Conservation (phyloP, 768 basidiomycete genomes). For the Amanita subjunquillea region DNA sequence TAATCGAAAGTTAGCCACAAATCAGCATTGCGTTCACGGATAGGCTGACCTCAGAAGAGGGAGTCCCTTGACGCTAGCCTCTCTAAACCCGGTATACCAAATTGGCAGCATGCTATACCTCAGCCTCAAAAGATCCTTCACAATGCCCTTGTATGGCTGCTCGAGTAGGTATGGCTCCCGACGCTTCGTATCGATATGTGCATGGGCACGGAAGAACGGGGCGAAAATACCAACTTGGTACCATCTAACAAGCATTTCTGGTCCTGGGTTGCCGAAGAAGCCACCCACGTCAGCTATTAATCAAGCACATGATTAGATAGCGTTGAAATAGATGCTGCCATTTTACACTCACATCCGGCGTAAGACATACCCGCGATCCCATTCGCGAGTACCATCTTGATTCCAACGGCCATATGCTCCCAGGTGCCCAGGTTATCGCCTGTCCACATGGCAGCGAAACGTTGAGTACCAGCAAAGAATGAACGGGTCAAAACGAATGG, state of each 20-base stretch:
- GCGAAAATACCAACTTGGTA: constrained; percentile 93
- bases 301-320: background rate
- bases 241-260: constrained; percentile 95
- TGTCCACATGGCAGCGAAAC: constrained; percentile 97
- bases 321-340: background rate
- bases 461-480: constrained; percentile 93
- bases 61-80: constrained; percentile 70
- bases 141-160: constrained; percentile 77
- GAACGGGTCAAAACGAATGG: constrained; percentile 95
- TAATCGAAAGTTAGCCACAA: constrained; percentile 19
- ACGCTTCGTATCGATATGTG: constrained; percentile 95
- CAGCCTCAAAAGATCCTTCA: constrained; percentile 69
- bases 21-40: background rate
- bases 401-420: constrained; percentile 92
- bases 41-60: constrained; percentile 68
- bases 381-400: constrained; percentile 88
- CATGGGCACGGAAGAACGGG: constrained; percentile 98
- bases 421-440: constrained; percentile 97
- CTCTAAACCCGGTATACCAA: constrained; percentile 97
- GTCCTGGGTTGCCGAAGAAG: constrained; percentile 94
- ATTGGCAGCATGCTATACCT: constrained; percentile 82
- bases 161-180: constrained; percentile 91
- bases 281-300: constrained; percentile 89
- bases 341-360: constrained; percentile 61
- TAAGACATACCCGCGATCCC: constrained; percentile 89